phyloP scores from a whole-genome alignment of 2,329 filamentous ascomycete species.

The Claviceps spartinae region DNA sequence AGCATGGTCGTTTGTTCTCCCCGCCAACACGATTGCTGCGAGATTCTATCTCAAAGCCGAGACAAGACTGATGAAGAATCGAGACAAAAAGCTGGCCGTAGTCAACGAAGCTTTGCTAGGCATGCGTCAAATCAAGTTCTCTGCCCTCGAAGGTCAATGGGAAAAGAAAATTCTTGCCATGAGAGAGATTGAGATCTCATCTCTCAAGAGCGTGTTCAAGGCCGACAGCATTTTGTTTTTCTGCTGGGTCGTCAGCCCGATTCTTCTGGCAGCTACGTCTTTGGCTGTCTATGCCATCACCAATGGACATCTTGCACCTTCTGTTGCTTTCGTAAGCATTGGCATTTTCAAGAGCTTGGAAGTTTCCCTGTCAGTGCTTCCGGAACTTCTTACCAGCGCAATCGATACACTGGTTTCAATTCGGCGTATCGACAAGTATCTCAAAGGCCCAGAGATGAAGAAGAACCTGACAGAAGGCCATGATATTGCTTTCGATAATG shows the following conservation, averaged over 20 bases:
- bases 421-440: constrained; percentile 57
- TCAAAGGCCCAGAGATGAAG: constrained; percentile 51
- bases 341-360: constrained; percentile 64
- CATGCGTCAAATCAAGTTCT: constrained; percentile 77
- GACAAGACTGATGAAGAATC: constrained; percentile 58
- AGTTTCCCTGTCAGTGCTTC: constrained; percentile 54
- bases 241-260: constrained; percentile 61
- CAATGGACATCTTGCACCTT: constrained; percentile 50
- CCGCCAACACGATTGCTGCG: constrained; percentile 54
- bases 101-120: constrained; percentile 66
- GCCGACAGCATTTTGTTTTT: constrained; percentile 48
- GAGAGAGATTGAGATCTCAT: constrained; percentile 53
- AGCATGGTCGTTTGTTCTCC: constrained; percentile 50
- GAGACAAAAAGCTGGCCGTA: constrained; percentile 62
- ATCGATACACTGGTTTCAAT: constrained; percentile 64
- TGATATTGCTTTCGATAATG: constrained; percentile 51
- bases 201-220: constrained; percentile 52
- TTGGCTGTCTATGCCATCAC: constrained; percentile 54
- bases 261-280: constrained; percentile 58
- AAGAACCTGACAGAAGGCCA: constrained; percentile 40
- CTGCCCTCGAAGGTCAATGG: constrained; percentile 63
- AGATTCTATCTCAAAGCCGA: constrained; percentile 52
- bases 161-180: constrained; percentile 49
- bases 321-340: constrained; percentile 67
- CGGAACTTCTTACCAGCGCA: constrained; percentile 56